Evolutionary conservation across 257 asterid species (phyloP).

Genomic region (Penstemon eatonii): DNA sequence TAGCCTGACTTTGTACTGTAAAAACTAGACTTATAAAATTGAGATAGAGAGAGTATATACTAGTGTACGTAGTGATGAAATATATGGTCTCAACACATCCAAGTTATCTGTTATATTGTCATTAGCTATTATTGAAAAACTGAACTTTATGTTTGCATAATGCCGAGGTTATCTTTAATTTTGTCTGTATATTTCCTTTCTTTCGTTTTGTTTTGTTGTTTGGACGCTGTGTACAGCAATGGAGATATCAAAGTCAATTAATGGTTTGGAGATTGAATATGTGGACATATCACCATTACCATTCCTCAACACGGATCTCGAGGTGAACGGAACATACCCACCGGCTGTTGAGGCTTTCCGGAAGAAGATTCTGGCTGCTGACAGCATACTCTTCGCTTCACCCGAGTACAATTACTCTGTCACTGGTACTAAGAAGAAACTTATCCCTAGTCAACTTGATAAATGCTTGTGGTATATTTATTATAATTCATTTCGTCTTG

Average conservation of each 20-base stretch:
- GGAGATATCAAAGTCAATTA: conserved; percentile 54
- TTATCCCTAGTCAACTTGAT: background rate
- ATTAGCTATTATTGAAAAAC: too few relatives aligned
- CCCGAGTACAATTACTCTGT: conserved; percentile 91
- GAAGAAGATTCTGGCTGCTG: conserved; percentile 73
- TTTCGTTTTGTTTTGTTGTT: too few relatives aligned
- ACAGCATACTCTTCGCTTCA: conserved; percentile 73
- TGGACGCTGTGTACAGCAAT: conserved; percentile 39
- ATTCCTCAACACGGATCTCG: conserved; percentile 77
- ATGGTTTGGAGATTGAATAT: conserved; percentile 70
- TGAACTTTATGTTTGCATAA: too few relatives aligned
- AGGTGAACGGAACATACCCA: conserved; percentile 69
- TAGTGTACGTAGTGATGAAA: too few relatives aligned
- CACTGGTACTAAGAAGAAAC: conserved; percentile 46
- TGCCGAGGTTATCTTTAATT: too few relatives aligned
- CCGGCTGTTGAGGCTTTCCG: conserved; percentile 79
- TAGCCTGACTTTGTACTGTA: too few relatives aligned
- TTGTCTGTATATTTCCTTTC: too few relatives aligned
- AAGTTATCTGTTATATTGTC: too few relatives aligned
- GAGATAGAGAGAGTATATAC: too few relatives aligned
- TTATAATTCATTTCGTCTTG: background rate
- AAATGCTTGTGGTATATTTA: background rate
- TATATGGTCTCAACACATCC: too few relatives aligned
- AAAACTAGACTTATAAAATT: too few relatives aligned
- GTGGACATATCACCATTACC: conserved; percentile 75